A percentile compares a stretch with the other conserved stretches of the same genome.
phyloP scores from a whole-genome alignment of 805 yeast species.

The Brettanomyces sp. region DNA sequence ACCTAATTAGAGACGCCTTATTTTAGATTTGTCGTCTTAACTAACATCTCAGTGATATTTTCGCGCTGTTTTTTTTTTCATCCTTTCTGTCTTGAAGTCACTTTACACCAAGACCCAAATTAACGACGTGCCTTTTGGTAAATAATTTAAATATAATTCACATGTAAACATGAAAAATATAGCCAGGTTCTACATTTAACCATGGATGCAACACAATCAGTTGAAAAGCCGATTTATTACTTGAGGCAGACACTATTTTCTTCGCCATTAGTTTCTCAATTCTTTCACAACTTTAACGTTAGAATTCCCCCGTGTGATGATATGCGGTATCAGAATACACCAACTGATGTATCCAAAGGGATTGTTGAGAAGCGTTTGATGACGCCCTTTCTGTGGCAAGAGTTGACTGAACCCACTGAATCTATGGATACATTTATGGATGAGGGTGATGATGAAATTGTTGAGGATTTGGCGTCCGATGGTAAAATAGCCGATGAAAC shows the following conservation, averaged over 20 bases:
- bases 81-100: too few relatives aligned
- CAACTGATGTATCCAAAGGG: neutral
- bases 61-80: too few relatives aligned
- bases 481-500: neutral
- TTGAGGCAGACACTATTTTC: constrained; percentile 18
- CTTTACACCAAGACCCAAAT: too few relatives aligned
- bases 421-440: constrained; percentile 16
- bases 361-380: constrained; percentile 9
- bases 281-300: constrained; percentile 16
- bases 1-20: too few relatives aligned
- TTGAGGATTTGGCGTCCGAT: constrained; percentile 2
- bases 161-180: neutral
- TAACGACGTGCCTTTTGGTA: too few relatives aligned
- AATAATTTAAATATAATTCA: neutral
- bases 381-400: constrained; percentile 17
- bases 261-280: constrained; percentile 12
- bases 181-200: neutral
- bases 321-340: too few relatives aligned
- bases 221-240: constrained; percentile 4
- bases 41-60: too few relatives aligned
- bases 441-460: constrained; percentile 15
- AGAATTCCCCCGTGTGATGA: constrained; percentile 2
- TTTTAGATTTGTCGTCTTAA: too few relatives aligned
- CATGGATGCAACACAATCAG: neutral
- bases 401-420: constrained; percentile 15